Conservation (phyloP, 2,329 filamentous ascomycete genomes). For the Beauveria varroae region DNA sequence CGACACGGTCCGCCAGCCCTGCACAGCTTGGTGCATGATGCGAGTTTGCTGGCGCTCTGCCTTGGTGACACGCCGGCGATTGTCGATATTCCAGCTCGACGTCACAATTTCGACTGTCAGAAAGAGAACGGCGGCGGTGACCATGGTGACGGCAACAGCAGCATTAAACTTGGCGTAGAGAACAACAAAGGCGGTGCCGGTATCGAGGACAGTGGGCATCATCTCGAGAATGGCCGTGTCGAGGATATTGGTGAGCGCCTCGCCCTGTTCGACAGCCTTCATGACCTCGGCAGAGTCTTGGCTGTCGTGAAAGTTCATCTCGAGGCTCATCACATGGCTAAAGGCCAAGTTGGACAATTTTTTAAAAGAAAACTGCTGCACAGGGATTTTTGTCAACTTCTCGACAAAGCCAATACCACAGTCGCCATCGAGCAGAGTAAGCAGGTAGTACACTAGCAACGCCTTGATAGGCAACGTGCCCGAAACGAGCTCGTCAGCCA, state of each 20-base stretch:
- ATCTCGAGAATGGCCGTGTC: slow-evolving; percentile 53
- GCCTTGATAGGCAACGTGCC: background rate
- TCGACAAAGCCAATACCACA: slow-evolving; percentile 13
- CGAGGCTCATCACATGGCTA: slow-evolving; percentile 59
- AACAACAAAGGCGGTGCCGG: slow-evolving; percentile 52
- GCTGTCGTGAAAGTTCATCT: slow-evolving; percentile 62
- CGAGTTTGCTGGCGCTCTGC: slow-evolving; percentile 41
- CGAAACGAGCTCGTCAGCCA: background rate
- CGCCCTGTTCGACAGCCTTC: slow-evolving; percentile 56
- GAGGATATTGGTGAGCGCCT: slow-evolving; percentile 50
- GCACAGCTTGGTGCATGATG: slow-evolving; percentile 49
- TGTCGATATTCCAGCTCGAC: slow-evolving; percentile 28
- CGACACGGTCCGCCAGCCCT: slow-evolving; percentile 52
- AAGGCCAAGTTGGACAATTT: slow-evolving; percentile 40
- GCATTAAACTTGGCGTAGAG: slow-evolving; percentile 55
- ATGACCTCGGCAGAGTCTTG: slow-evolving; percentile 59
- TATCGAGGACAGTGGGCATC: slow-evolving; percentile 53
- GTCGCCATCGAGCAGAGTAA: background rate
- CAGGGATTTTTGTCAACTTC: slow-evolving; percentile 24
- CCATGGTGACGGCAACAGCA: slow-evolving; percentile 42
- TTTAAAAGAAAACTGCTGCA: slow-evolving; percentile 28
- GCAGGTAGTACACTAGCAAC: background rate
- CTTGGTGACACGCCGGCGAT: slow-evolving; percentile 20
- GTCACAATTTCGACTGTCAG: slow-evolving; percentile 23
- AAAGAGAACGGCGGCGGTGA: slow-evolving; percentile 15